These are phyloP conservation scores for Candida mesenterica DNA, from an alignment of 1,139 yeast species.

Conservation along the genomic window DNA sequence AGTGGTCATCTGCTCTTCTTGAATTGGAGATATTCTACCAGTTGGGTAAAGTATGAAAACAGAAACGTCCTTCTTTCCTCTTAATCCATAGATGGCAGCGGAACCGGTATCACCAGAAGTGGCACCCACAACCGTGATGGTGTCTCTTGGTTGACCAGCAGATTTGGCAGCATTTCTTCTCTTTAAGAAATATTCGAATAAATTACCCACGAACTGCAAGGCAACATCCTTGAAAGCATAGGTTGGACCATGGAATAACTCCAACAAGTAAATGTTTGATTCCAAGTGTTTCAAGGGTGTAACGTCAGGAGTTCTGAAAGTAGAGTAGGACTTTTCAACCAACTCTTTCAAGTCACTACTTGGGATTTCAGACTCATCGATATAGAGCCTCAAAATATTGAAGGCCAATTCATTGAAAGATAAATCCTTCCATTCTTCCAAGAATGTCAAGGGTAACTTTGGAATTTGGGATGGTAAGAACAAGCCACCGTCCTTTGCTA, in stretches of 20 bases:
- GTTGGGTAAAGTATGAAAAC: slow-evolving; percentile 96
- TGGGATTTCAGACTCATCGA: slow-evolving; percentile 68
- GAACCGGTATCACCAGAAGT: slow-evolving; percentile 99
- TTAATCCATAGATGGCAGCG: slow-evolving; percentile 95
- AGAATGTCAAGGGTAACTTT: slow-evolving; percentile 55
- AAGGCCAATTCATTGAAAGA: slow-evolving; percentile 84
- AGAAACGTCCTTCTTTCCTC: slow-evolving; percentile 94
- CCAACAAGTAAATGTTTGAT: slow-evolving; percentile 68
- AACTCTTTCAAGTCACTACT: slow-evolving; percentile 61
- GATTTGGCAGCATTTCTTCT: slow-evolving; percentile 70
- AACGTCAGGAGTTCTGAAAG: slow-evolving; percentile 81
- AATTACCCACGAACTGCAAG: slow-evolving; percentile 92
- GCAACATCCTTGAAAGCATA: slow-evolving; percentile 99
- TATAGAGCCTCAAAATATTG: slow-evolving; percentile 78
- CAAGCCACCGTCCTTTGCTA: slow-evolving; percentile 95
- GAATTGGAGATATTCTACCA: slow-evolving; percentile 95
- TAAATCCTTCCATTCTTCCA: slow-evolving; percentile 67
- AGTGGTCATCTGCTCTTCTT: slow-evolving; percentile 98
- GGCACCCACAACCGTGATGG: slow-evolving; percentile 96
- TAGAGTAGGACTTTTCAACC: slow-evolving; percentile 73
- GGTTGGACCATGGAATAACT: slow-evolving; percentile 97
- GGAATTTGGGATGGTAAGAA: slow-evolving; percentile 88
- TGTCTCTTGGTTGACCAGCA: slow-evolving; percentile 61
- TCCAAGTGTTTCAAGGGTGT: slow-evolving; percentile 75
- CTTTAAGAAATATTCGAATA: slow-evolving; percentile 84